These are phyloP conservation scores for Myrmaecium sp. DNA, from an alignment of 2,329 filamentous ascomycete species.

Conservation along the genomic window DNA sequence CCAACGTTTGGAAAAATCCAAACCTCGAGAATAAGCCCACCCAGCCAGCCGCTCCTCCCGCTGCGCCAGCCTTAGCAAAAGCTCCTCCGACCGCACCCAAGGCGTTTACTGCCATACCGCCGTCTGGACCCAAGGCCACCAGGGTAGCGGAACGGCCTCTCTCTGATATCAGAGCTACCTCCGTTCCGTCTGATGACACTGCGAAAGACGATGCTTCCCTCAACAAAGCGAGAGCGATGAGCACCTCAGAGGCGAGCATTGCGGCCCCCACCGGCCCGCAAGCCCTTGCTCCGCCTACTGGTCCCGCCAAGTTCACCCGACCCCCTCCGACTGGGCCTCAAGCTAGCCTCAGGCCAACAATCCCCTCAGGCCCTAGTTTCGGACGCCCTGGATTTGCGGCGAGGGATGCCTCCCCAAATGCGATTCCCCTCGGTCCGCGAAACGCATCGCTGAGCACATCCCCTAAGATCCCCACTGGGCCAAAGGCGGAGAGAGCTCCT, in stretches of 20 bases:
- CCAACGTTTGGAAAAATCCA: slow-evolving; percentile 26
- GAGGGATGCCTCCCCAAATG: slow-evolving; percentile 14
- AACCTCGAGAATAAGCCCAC: slow-evolving; percentile 16
- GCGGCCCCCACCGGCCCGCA: slow-evolving; percentile 4
- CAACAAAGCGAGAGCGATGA: background rate
- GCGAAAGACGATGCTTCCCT: too few species aligned
- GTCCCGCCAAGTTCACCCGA: slow-evolving; percentile 12
- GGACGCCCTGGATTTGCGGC: slow-evolving; percentile 11
- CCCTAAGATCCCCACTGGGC: slow-evolving; percentile 17
- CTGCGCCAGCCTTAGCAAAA: slow-evolving; percentile 13
- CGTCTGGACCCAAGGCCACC: slow-evolving; percentile 25
- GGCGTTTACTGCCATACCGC: slow-evolving; percentile 16
- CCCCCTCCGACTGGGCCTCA: slow-evolving; percentile 18
- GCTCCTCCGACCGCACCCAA: slow-evolving; percentile 18
- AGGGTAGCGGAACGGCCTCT: slow-evolving; percentile 13
- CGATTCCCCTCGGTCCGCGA: slow-evolving; percentile 14
- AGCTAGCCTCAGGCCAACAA: slow-evolving; percentile 13
- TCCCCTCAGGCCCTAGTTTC: slow-evolving; percentile 14
- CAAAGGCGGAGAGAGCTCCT: slow-evolving; percentile 18
- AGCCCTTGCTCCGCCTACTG: slow-evolving; percentile 15
- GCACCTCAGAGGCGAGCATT: background rate
- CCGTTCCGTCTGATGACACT: too few species aligned
- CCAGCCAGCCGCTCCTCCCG: slow-evolving; percentile 12
- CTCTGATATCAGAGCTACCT: slow-evolving; percentile 9
- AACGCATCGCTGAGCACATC: slow-evolving; percentile 15